These are phyloP conservation scores for Ceratocystis variospora DNA, from an alignment of 2,329 filamentous ascomycete species.

Conservation along the genomic window DNA sequence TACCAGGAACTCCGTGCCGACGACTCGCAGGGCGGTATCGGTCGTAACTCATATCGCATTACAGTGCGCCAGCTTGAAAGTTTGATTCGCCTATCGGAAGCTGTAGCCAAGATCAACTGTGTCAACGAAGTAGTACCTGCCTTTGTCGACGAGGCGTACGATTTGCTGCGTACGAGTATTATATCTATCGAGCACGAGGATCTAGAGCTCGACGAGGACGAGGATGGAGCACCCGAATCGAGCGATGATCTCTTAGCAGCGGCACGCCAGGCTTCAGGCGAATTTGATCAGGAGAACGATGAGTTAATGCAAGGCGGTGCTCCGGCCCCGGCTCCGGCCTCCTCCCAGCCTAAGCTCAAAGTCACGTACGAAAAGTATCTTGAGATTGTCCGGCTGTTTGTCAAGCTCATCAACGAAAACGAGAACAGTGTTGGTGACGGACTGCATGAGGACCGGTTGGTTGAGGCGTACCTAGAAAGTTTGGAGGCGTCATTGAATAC, in stretches of 20 bases:
- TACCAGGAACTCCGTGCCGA: constrained; percentile 93
- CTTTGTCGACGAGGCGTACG: constrained; percentile 86
- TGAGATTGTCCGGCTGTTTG: constrained; percentile 72
- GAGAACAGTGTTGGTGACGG: constrained; percentile 66
- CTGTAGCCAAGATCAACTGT: constrained; percentile 97
- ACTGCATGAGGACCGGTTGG: constrained; percentile 65
- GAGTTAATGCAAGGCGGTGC: constrained; percentile 23
- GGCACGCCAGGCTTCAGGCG: constrained; percentile 37
- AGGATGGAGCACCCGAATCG: constrained; percentile 38
- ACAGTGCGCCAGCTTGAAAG: constrained; percentile 92
- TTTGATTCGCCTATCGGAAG: constrained; percentile 88
- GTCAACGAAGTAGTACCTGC: constrained; percentile 73
- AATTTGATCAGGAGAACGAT: constrained; percentile 28
- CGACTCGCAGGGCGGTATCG: constrained; percentile 85
- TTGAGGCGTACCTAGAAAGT: constrained; percentile 86
- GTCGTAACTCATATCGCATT: constrained; percentile 91
- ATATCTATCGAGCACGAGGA: constrained; percentile 98
- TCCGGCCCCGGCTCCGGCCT: constrained; percentile 31
- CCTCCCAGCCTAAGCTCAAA: constrained; percentile 54
- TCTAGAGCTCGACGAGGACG: constrained; percentile 70
- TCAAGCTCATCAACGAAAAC: constrained; percentile 71
- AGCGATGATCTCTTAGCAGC: constrained; percentile 27
- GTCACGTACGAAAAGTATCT: constrained; percentile 95
- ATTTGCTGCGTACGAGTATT: constrained; percentile 83
- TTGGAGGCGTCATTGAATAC: constrained; percentile 69